Conservation (phyloP, 2,329 filamentous ascomycete species). For the Tympanopsis confertula region DNA sequence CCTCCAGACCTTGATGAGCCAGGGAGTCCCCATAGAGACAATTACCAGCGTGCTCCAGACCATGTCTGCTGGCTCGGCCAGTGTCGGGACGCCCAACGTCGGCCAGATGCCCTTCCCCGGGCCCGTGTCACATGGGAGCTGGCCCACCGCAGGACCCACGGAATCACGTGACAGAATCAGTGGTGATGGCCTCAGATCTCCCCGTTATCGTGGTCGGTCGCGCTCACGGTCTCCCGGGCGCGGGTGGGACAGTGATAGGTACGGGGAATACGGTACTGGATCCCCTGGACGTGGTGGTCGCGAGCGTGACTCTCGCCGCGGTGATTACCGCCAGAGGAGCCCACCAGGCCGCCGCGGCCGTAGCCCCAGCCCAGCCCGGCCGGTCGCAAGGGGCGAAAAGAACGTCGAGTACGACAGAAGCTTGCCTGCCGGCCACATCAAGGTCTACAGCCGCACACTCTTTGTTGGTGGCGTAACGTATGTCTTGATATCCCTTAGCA, state of each 20-base stretch:
- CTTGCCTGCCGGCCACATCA: slow-evolving; percentile 68
- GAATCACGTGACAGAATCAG: slow-evolving; percentile 42
- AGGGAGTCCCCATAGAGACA: neutral
- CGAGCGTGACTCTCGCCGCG: slow-evolving; percentile 40
- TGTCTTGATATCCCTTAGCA: slow-evolving; percentile 31
- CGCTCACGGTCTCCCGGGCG: slow-evolving; percentile 72
- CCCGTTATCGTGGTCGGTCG: slow-evolving; percentile 41
- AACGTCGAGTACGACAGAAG: slow-evolving; percentile 69
- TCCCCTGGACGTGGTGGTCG: slow-evolving; percentile 46
- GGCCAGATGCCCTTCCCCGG: neutral
- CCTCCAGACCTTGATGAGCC: neutral
- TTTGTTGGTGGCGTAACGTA: slow-evolving; percentile 93
- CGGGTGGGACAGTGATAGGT: slow-evolving; percentile 43
- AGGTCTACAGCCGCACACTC: slow-evolving; percentile 84
- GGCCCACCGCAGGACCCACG: slow-evolving; percentile 15
- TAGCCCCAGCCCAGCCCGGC: slow-evolving; percentile 31
- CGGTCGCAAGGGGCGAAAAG: slow-evolving; percentile 32
- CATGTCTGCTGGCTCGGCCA: neutral
- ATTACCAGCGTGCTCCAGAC: neutral
- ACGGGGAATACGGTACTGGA: slow-evolving; percentile 61
- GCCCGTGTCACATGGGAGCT: neutral
- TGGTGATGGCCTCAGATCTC: slow-evolving; percentile 49
- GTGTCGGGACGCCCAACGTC: too few species aligned
- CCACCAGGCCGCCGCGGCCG: slow-evolving; percentile 60
- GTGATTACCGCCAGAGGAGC: slow-evolving; percentile 80